phyloP scores from a whole-genome alignment of 768 basidiomycete species.

The Psilocybe sp. region DNA sequence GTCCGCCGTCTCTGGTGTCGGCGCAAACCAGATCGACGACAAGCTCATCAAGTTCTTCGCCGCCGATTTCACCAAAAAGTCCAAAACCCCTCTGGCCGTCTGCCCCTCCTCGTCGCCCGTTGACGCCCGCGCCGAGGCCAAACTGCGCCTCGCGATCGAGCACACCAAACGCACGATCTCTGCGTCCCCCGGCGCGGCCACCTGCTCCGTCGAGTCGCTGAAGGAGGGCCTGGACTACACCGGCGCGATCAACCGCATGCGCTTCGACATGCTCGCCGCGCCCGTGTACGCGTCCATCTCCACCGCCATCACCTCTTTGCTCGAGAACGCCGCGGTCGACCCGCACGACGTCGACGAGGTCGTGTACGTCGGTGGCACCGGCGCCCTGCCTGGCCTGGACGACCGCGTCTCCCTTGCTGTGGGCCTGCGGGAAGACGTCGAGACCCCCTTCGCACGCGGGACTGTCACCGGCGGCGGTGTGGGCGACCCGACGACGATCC shows the following conservation, averaged over 20 bases:
- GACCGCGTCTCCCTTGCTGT: conserved; percentile 43
- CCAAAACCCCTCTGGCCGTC: conserved; percentile 68
- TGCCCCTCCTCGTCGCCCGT: conserved; percentile 42
- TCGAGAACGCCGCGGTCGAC: conserved; percentile 51
- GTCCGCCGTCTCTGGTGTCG: conserved; percentile 43
- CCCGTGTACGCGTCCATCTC: conserved; percentile 59
- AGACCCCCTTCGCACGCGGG: conserved; percentile 64
- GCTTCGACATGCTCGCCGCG: conserved; percentile 62
- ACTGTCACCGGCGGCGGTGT: conserved; percentile 70
- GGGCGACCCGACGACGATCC: conserved; percentile 75
- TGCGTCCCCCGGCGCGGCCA: conserved; percentile 83
- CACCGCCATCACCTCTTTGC: conserved; percentile 48
- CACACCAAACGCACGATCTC: conserved; percentile 92
- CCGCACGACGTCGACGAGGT: conserved; percentile 73
- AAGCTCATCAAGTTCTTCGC: conserved; percentile 89
- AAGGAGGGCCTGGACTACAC: conserved; percentile 94
- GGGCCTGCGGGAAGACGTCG: conserved; percentile 59
- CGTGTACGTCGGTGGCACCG: conserved; percentile 76
- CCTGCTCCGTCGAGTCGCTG: conserved; percentile 89
- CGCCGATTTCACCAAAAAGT: conserved; percentile 97
- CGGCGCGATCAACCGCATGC: conserved; percentile 50
- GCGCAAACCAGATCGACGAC: conserved; percentile 75
- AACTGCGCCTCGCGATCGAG: conserved; percentile 88
- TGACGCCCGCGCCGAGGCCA: conserved; percentile 88
- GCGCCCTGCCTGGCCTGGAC: conserved; percentile 73